Base-by-base conservation (phyloP, 345 rosid species). In the Trapa bicornis region DNA sequence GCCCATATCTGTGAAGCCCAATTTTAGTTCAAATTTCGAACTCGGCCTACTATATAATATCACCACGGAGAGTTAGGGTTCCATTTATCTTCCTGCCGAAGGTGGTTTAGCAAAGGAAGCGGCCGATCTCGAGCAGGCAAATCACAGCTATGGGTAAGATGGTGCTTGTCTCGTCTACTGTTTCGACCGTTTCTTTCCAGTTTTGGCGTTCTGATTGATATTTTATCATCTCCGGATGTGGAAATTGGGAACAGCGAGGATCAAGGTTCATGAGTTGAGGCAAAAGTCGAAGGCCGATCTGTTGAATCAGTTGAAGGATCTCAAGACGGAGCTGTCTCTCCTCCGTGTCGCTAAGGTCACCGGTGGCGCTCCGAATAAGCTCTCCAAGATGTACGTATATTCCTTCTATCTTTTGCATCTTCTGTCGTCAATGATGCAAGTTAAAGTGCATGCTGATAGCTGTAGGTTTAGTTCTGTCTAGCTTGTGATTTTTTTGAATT, bases 261-360 rank as follows among this genome's bases (percentile, higher is more conserved):
- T 87, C 71, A 87, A 87, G 81, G 92, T 85, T 16, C 85, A 85
- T 61, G 92, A 87, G 80, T 74, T 87, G 72, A 72, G 43, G 7
- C 43, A 41, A 8, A 41, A 41, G 43, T 41, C 43, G 43, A 41
- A 41, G 43, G 43, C 43, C 0, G 92, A 87, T 0, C 87, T 87
- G 39, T 71, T 79, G 77, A 66, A 32, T 67, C 92, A 86, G 77
- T 67, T 84, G 81, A 84, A 82, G 73, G 92, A 86, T 35, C 84
- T 86, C 42, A 86, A 86, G 72, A 80, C 82, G 12, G 92, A 86
- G 79, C 83, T 86, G 1, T 78, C 89, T 36, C 89, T 84, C 72
- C 89, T 86, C 7, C 89, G 92, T 22, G 92, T 86, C 35, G 87
- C 91, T 17, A 86, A 86, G 75, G 88, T 86, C 68, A 84, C 88